phyloP scores from a whole-genome alignment of 176 grass and related monocot genomes.

The Oryza meyeriana region DNA sequence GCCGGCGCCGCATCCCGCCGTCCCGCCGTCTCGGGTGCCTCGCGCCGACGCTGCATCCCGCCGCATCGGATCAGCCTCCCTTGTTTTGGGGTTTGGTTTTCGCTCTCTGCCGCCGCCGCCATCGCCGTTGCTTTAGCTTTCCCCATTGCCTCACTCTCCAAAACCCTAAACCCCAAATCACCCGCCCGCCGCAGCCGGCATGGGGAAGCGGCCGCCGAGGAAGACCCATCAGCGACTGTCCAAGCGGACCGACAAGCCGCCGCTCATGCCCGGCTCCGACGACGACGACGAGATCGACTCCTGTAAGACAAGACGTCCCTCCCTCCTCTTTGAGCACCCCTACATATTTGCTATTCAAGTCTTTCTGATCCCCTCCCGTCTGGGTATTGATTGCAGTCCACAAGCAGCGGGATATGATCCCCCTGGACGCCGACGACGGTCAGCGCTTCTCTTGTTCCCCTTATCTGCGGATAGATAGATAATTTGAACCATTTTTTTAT shows the following conservation, averaged over 20 bases:
- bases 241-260: constrained; percentile 9
- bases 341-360: neutral
- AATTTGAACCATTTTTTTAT: neutral
- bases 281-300: constrained; percentile 83
- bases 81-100: too few species aligned
- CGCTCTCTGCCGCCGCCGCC: too few species aligned
- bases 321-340: neutral
- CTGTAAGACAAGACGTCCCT: constrained; percentile 29
- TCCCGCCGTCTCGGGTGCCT: too few species aligned
- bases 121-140: too few species aligned
- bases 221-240: too few species aligned
- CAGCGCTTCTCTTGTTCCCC: neutral
- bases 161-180: too few species aligned
- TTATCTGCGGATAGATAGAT: neutral
- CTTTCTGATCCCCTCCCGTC: neutral
- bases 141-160: too few species aligned
- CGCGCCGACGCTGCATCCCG: too few species aligned
- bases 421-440: constrained; percentile 47
- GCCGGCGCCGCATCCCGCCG: too few species aligned
- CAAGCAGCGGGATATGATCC: constrained; percentile 77
- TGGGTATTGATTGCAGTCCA: constrained; percentile 55
- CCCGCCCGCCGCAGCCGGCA: too few species aligned
- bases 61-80: too few species aligned
- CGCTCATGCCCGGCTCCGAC: constrained; percentile 17
- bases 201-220: too few species aligned